phyloP scores from a whole-genome alignment of 2,329 filamentous ascomycete species.

The Ramichloridium luteum region DNA sequence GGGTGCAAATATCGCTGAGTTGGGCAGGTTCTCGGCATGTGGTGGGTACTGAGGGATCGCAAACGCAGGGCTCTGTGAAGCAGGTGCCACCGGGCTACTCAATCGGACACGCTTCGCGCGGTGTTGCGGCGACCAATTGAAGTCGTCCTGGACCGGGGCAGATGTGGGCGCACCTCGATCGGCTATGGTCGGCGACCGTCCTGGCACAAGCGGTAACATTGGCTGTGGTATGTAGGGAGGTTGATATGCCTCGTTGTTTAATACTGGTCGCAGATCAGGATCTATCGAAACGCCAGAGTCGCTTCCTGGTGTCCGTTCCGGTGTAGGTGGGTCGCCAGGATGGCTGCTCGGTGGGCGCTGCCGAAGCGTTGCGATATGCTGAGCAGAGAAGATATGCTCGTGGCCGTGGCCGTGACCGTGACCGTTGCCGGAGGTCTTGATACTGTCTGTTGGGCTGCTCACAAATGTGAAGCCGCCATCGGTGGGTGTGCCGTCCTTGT shows the following conservation, averaged over 20 bases:
- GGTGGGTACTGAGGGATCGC: constrained; percentile 18
- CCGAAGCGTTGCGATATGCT: constrained; percentile 19
- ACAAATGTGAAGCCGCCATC: constrained; percentile 22
- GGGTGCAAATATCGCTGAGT: constrained; percentile 22
- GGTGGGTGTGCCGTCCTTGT: constrained; percentile 21
- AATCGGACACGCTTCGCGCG: constrained; percentile 25
- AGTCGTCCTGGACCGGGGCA: constrained; percentile 12
- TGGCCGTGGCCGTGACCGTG: constrained; percentile 9
- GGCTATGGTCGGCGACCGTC: constrained; percentile 4
- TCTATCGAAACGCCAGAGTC: too few relatives aligned
- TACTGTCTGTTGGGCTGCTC: constrained; percentile 10
- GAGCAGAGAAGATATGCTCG: constrained; percentile 24
- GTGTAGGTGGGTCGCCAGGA: constrained; percentile 3
- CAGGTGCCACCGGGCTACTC: constrained; percentile 10
- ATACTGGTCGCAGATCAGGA: too few relatives aligned
- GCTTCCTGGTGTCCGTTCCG: too few relatives aligned
- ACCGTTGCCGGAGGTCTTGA: constrained; percentile 1
- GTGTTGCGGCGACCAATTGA: constrained; percentile 26
- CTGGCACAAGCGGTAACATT: too few relatives aligned
- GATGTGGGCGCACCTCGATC: constrained; percentile 12
- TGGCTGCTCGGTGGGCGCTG: constrained; percentile 13
- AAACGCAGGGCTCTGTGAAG: constrained; percentile 14
- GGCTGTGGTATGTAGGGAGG: constrained; percentile 1
- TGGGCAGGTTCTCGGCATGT: constrained; percentile 27
- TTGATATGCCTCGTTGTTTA: background rate